Conservation (phyloP, 768 basidiomycete genomes). For the Dentipellis fragilis region DNA sequence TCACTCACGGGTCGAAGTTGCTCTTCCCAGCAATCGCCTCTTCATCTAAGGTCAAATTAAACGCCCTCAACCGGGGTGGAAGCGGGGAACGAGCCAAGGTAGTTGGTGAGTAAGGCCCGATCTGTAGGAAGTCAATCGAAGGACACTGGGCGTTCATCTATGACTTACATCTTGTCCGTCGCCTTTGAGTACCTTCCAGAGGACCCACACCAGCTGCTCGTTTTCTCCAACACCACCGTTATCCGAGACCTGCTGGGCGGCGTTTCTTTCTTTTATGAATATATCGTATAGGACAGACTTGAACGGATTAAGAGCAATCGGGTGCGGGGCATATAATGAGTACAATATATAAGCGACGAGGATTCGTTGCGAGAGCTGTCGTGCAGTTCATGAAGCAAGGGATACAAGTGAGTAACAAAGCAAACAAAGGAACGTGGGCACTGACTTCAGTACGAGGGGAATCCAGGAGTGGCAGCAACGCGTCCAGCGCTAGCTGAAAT, state of each 20-base stretch:
- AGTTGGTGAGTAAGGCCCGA: conserved; percentile 73
- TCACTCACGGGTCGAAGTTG: conserved; percentile 5
- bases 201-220: conserved; percentile 77
- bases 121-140: conserved; percentile 32
- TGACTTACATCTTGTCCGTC: conserved; percentile 68
- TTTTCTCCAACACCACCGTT: conserved; percentile 43
- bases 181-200: conserved; percentile 80
- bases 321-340: conserved; percentile 71
- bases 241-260: conserved; percentile 41
- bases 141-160: background rate
- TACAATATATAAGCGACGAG: conserved; percentile 73
- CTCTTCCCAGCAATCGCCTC: conserved; percentile 20
- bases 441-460: conserved; percentile 18
- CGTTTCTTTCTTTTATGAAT: conserved; percentile 58
- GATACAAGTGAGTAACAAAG: background rate
- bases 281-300: conserved; percentile 60
- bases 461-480: conserved; percentile 64
- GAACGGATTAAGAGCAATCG: conserved; percentile 75
- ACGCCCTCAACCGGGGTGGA: conserved; percentile 65
- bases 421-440: background rate
- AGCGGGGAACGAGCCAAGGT: conserved; percentile 66
- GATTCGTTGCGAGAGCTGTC: conserved; percentile 61
- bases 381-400: background rate
- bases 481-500: conserved; percentile 79
- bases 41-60: conserved; percentile 61